These are phyloP conservation scores for Scedosporium dehoogii DNA, from an alignment of 2,329 filamentous ascomycete species.

Conservation along the genomic window DNA sequence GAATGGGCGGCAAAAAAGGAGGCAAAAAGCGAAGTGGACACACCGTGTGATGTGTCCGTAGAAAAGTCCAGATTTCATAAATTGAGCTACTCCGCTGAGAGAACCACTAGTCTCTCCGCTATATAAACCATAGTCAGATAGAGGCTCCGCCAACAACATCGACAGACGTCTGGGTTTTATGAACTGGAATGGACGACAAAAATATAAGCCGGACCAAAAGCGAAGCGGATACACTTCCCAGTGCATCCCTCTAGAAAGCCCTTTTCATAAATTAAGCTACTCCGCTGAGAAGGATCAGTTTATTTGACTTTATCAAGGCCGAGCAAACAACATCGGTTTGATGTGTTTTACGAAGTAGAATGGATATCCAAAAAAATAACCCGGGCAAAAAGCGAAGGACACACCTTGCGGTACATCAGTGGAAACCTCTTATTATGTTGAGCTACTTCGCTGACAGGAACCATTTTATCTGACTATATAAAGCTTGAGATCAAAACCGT, in stretches of 20 bases:
- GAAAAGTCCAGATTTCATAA: not conserved
- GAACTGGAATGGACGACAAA: no score
- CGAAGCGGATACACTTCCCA: no score
- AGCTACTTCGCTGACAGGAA: no score
- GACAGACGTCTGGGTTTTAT: no score
- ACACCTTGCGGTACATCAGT: no score
- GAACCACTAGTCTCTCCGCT: no score
- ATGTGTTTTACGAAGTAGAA: not conserved
- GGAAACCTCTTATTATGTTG: no score
- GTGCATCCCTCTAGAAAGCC: not conserved
- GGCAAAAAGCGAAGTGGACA: not conserved
- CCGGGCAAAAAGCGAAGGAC: no score
- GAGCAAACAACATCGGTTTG: not conserved
- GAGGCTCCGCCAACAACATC: constrained; percentile 16
- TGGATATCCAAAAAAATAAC: no score
- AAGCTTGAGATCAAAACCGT: not conserved
- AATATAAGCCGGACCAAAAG: no score
- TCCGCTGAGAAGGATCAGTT: not conserved
- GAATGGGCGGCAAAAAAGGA: not conserved
- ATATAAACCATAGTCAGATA: no score
- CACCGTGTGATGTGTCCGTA: not conserved
- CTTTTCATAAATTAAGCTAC: not conserved
- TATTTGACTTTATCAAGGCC: not conserved
- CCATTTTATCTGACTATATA: not conserved
- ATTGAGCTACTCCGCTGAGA: not conserved